Base-by-base conservation (phyloP, 805 yeast genomes). In the Saccharomycopsis javanensis region DNA sequence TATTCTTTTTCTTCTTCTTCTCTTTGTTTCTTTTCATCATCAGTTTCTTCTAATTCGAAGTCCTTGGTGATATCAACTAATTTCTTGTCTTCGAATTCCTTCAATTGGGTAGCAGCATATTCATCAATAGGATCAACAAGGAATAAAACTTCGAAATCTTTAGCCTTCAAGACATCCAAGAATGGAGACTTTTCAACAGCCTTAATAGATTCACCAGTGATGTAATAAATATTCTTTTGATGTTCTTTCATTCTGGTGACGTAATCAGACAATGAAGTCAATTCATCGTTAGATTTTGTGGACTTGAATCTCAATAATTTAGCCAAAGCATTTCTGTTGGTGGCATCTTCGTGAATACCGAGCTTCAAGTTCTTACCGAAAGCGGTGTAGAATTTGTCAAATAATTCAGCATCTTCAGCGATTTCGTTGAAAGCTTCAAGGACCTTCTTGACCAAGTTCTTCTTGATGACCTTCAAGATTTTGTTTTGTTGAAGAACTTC, bases 401-500 rank as follows among this genome's bases (percentile, higher is more conserved):
- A 94, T 82, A 89, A 97, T 78, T 94, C 99, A 70, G 87, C 80
- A 76, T 94, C 99, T 82, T 94, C 99, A 70, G 99, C 95, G 71
- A 94, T 94, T 82, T 94, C 99, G 75, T 88, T 91, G 86, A 94
- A 94, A 71, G 97, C 88, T 81, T 94, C 99, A 71, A 94, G 88
- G 72, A 92, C 79, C 79, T 94, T 92, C 91, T 94, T 94, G 75
- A 94, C 95, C 71, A 94, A 86, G 84, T 94, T 94, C 92, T 94
- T 94, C 82, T 95, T 90, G 74, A 94, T 94, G 64, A 94, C 99
- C 87, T 94, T 94, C 79, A 94, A 83, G 76, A 94, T 94, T 88
- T 94, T 94, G 89, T 94, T 94, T 80, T 94, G 99, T 80, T 94
- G 99, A 73, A 94, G 83, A 87, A 95, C 87, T 80, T 94, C 99